Evolutionary conservation across 805 yeast genomes (phyloP).

Genomic region (Candida dajiaensis): DNA sequence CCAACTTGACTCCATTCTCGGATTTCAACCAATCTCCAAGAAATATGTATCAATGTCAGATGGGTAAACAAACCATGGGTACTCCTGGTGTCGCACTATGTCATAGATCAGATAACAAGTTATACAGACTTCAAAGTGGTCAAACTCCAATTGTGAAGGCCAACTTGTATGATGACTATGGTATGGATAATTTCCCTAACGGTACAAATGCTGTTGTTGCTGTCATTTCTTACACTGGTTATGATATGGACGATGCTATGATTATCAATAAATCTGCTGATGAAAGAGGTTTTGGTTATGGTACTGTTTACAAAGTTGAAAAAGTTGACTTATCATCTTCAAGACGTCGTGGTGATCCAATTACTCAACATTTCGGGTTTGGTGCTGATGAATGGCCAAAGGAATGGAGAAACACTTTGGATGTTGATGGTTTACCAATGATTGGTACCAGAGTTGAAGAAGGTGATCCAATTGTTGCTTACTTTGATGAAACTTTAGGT

Average conservation of each 20-base stretch:
- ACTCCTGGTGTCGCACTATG: slow-evolving; percentile 95
- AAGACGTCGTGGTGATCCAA: slow-evolving; percentile 89
- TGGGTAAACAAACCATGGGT: slow-evolving; percentile 99
- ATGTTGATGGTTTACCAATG: slow-evolving; percentile 87
- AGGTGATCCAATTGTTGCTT: slow-evolving; percentile 95
- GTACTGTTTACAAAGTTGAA: slow-evolving; percentile 93
- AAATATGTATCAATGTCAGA: slow-evolving; percentile 99
- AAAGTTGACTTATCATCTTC: slow-evolving; percentile 74
- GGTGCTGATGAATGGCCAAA: slow-evolving; percentile 92
- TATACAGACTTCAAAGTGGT: slow-evolving; percentile 89
- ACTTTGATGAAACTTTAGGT: slow-evolving; percentile 83
- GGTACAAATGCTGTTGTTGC: slow-evolving; percentile 99
- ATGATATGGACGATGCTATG: slow-evolving; percentile 99
- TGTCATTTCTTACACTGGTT: slow-evolving; percentile 96
- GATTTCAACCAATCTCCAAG: slow-evolving; percentile 99
- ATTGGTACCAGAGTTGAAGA: slow-evolving; percentile 85
- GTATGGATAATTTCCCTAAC: slow-evolving; percentile 97
- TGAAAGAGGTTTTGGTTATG: slow-evolving; percentile 97
- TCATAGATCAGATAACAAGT: slow-evolving; percentile 91
- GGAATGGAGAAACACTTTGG: slow-evolving; percentile 82
- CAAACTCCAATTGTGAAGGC: slow-evolving; percentile 98
- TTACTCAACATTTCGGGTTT: slow-evolving; percentile 90
- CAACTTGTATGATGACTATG: slow-evolving; percentile 87
- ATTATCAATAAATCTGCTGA: slow-evolving; percentile 95
- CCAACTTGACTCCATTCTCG: slow-evolving; percentile 95